These are phyloP conservation scores for Leavenworthia alabamica DNA, from an alignment of 345 rosid genomes.

Conservation along the genomic window DNA sequence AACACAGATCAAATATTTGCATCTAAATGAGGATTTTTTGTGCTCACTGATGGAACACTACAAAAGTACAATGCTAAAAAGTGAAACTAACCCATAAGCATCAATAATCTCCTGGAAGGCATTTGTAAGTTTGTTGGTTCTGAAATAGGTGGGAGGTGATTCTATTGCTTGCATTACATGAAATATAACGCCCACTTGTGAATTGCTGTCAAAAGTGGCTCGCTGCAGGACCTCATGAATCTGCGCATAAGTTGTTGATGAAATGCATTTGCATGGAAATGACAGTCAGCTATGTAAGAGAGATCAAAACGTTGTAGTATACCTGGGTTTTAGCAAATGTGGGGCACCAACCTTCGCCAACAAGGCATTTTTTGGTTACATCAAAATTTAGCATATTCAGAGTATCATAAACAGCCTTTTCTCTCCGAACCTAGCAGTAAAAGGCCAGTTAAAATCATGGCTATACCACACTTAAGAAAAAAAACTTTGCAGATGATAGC, in stretches of 20 bases:
- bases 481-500: not conserved
- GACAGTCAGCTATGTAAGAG: constrained; percentile 1
- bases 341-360: constrained; percentile 99
- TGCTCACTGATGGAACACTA: constrained; percentile 5
- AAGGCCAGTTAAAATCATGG: constrained; percentile 18
- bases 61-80: not conserved
- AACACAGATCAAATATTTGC: not conserved
- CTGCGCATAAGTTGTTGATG: constrained; percentile 41
- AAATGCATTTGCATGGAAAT: constrained; percentile 12
- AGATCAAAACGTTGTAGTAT: constrained; percentile 11
- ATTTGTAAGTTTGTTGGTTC: constrained; percentile 76
- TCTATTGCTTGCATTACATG: constrained; percentile 82
- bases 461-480: not conserved
- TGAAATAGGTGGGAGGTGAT: constrained; percentile 91
- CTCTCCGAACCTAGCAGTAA: constrained; percentile 65
- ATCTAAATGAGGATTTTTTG: not conserved
- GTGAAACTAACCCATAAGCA: constrained; percentile 85
- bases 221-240: constrained; percentile 86
- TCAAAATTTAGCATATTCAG: constrained; percentile 94
- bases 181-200: constrained; percentile 91
- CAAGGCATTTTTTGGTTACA: constrained; percentile 95
- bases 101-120: constrained; percentile 96
- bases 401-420: constrained; percentile 85
- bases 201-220: constrained; percentile 88
- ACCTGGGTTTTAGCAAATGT: constrained; percentile 84